phyloP scores from a whole-genome alignment of 2,329 filamentous ascomycete species.

The Domatiomyces catenatus region DNA sequence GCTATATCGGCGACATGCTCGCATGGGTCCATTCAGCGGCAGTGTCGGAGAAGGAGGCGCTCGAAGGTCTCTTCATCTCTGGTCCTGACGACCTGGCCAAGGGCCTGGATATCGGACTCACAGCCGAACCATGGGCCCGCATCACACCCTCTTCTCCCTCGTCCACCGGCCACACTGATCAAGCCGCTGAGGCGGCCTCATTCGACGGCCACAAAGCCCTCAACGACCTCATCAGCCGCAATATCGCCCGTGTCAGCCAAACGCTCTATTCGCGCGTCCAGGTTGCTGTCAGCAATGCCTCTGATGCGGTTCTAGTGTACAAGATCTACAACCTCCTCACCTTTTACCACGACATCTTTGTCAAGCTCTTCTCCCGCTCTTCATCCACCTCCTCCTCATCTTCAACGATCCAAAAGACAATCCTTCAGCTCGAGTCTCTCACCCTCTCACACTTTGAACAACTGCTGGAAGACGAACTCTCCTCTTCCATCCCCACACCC shows the following conservation, averaged over 20 bases:
- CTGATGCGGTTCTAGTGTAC: conserved; percentile 76
- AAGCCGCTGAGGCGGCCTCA: conserved; percentile 35
- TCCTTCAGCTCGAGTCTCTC: conserved; percentile 24
- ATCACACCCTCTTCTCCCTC: conserved; percentile 12
- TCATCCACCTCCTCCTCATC: not conserved
- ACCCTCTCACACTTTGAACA: conserved; percentile 30
- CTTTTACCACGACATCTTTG: conserved; percentile 79
- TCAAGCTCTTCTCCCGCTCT: conserved; percentile 51
- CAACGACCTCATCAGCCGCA: conserved; percentile 71
- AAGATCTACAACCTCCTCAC: conserved; percentile 75
- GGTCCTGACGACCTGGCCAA: conserved; percentile 79
- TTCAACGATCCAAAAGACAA: conserved; percentile 4
- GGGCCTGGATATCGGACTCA: conserved; percentile 62
- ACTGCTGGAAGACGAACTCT: conserved; percentile 9
- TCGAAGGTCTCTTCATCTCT: conserved; percentile 80
- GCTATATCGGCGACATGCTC: conserved; percentile 93
- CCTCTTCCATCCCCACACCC: conserved; percentile 2
- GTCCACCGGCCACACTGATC: not conserved
- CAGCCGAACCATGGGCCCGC: conserved; percentile 70
- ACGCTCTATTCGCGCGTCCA: conserved; percentile 82
- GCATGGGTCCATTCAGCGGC: conserved; percentile 92
- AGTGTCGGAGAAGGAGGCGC: conserved; percentile 81
- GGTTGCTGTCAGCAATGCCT: conserved; percentile 81
- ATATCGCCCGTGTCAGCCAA: conserved; percentile 64
- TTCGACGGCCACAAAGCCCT: conserved; percentile 75